Conservation (phyloP, 257 asterid genomes). For the Nicotiana obtusifolia region DNA sequence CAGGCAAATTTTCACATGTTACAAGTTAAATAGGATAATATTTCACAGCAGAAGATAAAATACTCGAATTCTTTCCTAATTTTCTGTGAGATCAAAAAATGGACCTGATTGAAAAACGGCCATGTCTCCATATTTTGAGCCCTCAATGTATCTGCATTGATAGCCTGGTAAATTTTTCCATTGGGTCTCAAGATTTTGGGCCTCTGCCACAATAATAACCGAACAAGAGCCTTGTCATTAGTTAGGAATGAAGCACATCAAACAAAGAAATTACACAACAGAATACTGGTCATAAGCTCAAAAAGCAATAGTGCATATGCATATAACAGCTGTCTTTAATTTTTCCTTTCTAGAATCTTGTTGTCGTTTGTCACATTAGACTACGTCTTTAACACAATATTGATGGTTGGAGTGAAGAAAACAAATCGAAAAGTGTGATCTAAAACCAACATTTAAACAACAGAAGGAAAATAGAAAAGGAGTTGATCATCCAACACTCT, state of each 20-base stretch:
- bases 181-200: conserved; percentile 49
- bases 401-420: background rate
- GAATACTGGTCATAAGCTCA: background rate
- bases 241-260: background rate
- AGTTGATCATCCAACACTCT: background rate
- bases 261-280: background rate
- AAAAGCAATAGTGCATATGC: background rate
- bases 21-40: background rate
- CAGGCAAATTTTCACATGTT: background rate
- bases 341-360: background rate
- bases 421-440: background rate
- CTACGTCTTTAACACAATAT: background rate
- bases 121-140: conserved; percentile 73
- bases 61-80: background rate
- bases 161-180: conserved; percentile 65
- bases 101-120: conserved; percentile 75
- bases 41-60: background rate
- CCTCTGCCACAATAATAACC: conserved; percentile 39
- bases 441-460: background rate
- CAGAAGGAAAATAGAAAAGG: background rate
- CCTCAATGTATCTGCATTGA: conserved; percentile 55
- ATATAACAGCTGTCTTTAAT: background rate
- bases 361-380: background rate
- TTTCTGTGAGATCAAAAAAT: background rate
- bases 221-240: conserved; percentile 11